Conservation (phyloP, 495 filamentous ascomycete species). For the Tetracladium marchalianum region DNA sequence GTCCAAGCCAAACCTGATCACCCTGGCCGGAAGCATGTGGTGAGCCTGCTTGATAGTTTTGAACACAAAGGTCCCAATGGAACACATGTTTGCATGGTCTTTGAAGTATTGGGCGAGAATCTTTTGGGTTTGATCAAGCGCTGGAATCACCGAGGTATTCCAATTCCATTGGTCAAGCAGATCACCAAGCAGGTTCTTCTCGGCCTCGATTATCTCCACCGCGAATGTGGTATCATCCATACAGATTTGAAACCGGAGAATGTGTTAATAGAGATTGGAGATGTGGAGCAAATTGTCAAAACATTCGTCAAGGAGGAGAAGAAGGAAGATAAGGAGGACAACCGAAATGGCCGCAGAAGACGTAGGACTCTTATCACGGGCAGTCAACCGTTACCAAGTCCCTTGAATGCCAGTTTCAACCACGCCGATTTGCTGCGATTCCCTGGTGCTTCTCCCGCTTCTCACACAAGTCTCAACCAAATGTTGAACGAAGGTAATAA, state of each 20-base stretch:
- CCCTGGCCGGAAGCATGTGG: slow-evolving; percentile 87
- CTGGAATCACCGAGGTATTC: slow-evolving; percentile 96
- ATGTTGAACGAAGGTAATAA: slow-evolving; percentile 69
- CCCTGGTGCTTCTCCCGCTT: slow-evolving; percentile 58
- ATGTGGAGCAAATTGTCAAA: slow-evolving; percentile 94
- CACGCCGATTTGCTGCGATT: slow-evolving; percentile 55
- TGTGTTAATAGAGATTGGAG: slow-evolving; percentile 96
- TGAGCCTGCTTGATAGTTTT: slow-evolving; percentile 91
- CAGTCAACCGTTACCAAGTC: slow-evolving; percentile 91
- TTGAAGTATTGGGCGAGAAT: slow-evolving; percentile 96
- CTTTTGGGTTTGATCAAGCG: slow-evolving; percentile 91
- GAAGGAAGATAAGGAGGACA: slow-evolving; percentile 72
- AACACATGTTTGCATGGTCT: slow-evolving; percentile 97
- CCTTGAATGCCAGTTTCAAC: slow-evolving; percentile 84
- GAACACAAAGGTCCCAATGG: slow-evolving; percentile 97
- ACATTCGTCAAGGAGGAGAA: slow-evolving; percentile 84
- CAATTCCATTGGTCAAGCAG: slow-evolving; percentile 92
- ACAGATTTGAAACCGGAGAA: slow-evolving; percentile 98
- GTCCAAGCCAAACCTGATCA: slow-evolving; percentile 90
- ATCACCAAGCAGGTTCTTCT: slow-evolving; percentile 97
- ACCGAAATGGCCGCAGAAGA: slow-evolving; percentile 86
- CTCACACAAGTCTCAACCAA: slow-evolving; percentile 74
- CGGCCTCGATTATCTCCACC: slow-evolving; percentile 89
- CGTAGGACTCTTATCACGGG: slow-evolving; percentile 92
- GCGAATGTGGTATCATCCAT: slow-evolving; percentile 98